Conservation (phyloP, 1,139 yeast genomes). For the Entelexis sorbosivorans region DNA sequence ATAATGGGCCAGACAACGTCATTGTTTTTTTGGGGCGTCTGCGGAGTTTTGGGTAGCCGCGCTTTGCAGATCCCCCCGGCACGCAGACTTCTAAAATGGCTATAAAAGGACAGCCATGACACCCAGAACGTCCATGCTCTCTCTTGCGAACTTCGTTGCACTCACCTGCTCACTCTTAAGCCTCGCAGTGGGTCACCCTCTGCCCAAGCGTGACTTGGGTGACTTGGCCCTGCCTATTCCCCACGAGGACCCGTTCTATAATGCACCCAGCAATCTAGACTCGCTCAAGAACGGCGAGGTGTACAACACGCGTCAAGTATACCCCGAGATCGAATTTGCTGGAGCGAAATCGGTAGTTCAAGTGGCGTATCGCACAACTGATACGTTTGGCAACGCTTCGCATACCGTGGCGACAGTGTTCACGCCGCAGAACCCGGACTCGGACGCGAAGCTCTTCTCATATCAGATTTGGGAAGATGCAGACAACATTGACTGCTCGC, state of each 20-base stretch:
- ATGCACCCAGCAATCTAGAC: conserved; percentile 23
- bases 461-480: conserved; percentile 28
- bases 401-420: conserved; percentile 27
- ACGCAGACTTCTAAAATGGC: too few species aligned
- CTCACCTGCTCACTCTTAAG: neutral
- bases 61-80: too few species aligned
- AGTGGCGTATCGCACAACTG: conserved; percentile 24
- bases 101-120: too few species aligned
- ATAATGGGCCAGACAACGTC: too few species aligned
- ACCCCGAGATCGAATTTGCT: conserved; percentile 9
- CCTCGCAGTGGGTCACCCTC: neutral
- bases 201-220: conserved; percentile 6
- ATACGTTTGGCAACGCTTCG: conserved; percentile 24
- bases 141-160: neutral
- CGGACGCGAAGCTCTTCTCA: conserved; percentile 21
- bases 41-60: too few species aligned
- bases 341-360: conserved; percentile 21
- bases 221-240: conserved; percentile 12
- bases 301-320: conserved; percentile 20
- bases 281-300: conserved; percentile 19
- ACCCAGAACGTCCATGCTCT: neutral
- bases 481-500: conserved; percentile 25
- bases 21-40: too few species aligned
- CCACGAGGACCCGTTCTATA: conserved; percentile 24
- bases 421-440: conserved; percentile 21